Evolutionary conservation across 495 filamentous ascomycete genomes (phyloP).

Genomic region (Lophiotrema nucula): DNA sequence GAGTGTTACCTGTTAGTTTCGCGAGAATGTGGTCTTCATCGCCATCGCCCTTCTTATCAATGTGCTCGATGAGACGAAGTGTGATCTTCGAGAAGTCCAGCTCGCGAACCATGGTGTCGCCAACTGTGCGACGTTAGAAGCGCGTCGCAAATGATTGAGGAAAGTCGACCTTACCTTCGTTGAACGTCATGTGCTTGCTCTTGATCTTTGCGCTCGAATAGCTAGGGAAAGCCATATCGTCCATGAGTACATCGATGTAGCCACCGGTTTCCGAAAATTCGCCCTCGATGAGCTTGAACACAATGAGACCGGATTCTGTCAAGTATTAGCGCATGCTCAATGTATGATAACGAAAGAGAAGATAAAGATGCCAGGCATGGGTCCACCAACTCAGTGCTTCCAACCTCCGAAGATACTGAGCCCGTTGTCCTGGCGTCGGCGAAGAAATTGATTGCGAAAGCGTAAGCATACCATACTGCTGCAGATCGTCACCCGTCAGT

Average conservation of each 20-base stretch:
- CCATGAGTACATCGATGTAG: conserved; percentile 85
- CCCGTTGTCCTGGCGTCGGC: not conserved
- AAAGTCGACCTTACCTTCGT: conserved; percentile 61
- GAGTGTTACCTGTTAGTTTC: conserved; percentile 78
- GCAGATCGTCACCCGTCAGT: conserved; percentile 73
- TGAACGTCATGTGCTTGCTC: conserved; percentile 63
- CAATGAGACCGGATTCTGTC: conserved; percentile 67
- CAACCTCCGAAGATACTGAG: not conserved
- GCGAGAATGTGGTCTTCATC: conserved; percentile 71
- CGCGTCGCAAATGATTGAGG: not conserved
- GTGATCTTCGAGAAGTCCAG: conserved; percentile 93
- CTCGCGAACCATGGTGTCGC: conserved; percentile 94
- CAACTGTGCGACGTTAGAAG: conserved; percentile 51
- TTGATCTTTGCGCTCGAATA: conserved; percentile 76
- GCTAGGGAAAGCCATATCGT: conserved; percentile 90
- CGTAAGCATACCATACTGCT: conserved; percentile 62
- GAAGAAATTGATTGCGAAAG: too few species aligned
- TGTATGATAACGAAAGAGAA: not conserved
- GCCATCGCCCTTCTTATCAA: conserved; percentile 69
- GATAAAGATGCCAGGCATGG: not conserved
- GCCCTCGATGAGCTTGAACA: conserved; percentile 90
- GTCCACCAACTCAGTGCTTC: conserved; percentile 13
- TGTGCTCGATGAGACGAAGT: conserved; percentile 73
- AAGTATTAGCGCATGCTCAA: conserved; percentile 8
- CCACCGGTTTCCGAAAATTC: conserved; percentile 73